Conservation (phyloP, 331 rosid species). For the Stylosanthes scabra region DNA sequence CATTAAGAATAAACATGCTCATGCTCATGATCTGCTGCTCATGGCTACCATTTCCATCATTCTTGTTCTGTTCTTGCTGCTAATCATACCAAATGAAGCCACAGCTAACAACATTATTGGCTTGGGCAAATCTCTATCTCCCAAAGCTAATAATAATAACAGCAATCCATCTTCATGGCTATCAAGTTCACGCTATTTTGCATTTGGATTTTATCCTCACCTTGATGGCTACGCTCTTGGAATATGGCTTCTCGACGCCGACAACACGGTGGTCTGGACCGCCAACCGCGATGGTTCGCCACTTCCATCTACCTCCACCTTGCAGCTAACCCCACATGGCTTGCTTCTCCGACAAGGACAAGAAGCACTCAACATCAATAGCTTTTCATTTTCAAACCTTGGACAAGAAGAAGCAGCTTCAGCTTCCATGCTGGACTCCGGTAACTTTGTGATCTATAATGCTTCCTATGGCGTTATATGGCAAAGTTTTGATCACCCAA, state of each 20-base stretch:
- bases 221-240: conserved; percentile 42
- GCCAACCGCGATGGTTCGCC: conserved; percentile 32
- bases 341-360: neutral
- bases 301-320: neutral
- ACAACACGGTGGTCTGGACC: conserved; percentile 44
- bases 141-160: too few species aligned
- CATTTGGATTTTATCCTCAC: too few species aligned
- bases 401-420: neutral
- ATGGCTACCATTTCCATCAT: too few species aligned
- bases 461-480: neutral
- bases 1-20: too few species aligned
- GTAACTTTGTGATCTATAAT: conserved; percentile 48
- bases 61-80: too few species aligned
- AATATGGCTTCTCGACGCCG: conserved; percentile 31
- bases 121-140: too few species aligned
- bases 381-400: too few species aligned
- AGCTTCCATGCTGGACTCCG: conserved; percentile 47
- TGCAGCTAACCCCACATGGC: conserved; percentile 36
- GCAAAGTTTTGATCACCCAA: conserved; percentile 46
- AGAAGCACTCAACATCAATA: neutral
- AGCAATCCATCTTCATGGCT: too few species aligned
- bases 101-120: too few species aligned
- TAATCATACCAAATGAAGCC: too few species aligned
- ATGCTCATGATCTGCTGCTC: too few species aligned
- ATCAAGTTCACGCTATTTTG: too few species aligned